Base-by-base conservation (phyloP, 768 basidiomycete species). In the Saitozyma sp. region DNA sequence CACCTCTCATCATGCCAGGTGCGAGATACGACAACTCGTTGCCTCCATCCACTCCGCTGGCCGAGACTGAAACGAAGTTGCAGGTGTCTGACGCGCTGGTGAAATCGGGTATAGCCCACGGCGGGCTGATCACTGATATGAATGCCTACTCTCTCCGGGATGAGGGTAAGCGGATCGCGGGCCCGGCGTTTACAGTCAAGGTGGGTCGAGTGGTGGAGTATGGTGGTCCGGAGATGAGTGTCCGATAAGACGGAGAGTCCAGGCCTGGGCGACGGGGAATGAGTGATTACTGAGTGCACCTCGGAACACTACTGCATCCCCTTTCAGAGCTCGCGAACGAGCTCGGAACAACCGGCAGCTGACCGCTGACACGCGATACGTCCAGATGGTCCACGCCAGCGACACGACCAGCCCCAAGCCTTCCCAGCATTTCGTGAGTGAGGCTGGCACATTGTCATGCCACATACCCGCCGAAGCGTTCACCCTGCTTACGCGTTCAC, bases 81-180 rank as follows among this genome's bases (percentile, higher is more conserved):
- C 29, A 94, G 81, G 82, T 95, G 8, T 92, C 92, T 0, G 92
- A 95, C 71, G 90, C 92, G 2, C 85, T 95, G 68, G 81, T 92
- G 67, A 93, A 91, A 79, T 86, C 94, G 41, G 85, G 86, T 9
- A 74, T 85, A 13, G 80, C 84, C 11, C 84, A 87, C 66, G 92
- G 91, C 0, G 92, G 93, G 1, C 83, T 86, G 70, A 83, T 96
- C n/a, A 87, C 90, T 3, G 91, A 92, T 76, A 84, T 96, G 10
- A 79, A 84, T 57, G 79, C 84, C 80, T 68, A 85, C 58, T 86
- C 87, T 10, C 82, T 85, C 3, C 78, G 80, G 20, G 71, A 80
- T 0, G 65, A 71, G 6, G 65, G 61, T 37, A 70, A 65, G 56
- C 81, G 9, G 81, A 77, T 88, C 52, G 90, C 89, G 71, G 90